A percentile compares a stretch with the other conserved stretches of the same genome.
These are phyloP conservation scores for Solanum chilense DNA, from an alignment of 257 asterid genomes.

Conservation along the genomic window DNA sequence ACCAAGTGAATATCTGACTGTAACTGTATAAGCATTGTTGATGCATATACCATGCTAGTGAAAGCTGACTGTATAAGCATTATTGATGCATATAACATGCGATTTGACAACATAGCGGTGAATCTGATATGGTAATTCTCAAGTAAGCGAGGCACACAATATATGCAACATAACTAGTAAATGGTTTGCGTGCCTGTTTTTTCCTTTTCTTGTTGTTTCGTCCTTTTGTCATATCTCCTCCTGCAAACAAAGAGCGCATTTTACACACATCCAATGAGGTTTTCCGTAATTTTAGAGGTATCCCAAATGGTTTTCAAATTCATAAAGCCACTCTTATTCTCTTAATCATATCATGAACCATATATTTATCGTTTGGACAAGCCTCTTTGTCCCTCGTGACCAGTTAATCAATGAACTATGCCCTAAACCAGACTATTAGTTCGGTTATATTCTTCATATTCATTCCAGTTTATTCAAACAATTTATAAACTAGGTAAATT, in stretches of 20 bases:
- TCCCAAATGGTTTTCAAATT: background rate
- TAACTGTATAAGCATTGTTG: background rate
- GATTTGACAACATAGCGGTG: background rate
- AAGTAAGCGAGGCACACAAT: background rate
- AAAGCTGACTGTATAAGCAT: background rate
- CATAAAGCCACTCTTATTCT: background rate
- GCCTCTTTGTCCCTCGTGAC: background rate
- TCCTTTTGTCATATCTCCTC: background rate
- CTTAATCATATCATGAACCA: background rate
- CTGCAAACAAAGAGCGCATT: background rate
- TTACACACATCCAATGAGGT: background rate
- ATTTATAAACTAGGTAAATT: background rate
- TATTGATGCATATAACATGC: background rate
- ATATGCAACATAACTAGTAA: background rate
- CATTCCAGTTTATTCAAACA: background rate
- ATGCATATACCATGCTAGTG: background rate
- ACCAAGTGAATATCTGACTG: background rate
- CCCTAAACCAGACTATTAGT: background rate
- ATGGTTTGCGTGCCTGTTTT: background rate
- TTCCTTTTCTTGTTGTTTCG: background rate
- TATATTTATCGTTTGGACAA: background rate
- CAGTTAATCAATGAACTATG: background rate
- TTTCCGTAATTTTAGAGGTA: background rate
- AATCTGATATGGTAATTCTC: background rate
- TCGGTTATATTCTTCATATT: background rate